Evolutionary conservation across 2,329 filamentous ascomycete species (phyloP).

Genomic region (Bipolaris gigantea): DNA sequence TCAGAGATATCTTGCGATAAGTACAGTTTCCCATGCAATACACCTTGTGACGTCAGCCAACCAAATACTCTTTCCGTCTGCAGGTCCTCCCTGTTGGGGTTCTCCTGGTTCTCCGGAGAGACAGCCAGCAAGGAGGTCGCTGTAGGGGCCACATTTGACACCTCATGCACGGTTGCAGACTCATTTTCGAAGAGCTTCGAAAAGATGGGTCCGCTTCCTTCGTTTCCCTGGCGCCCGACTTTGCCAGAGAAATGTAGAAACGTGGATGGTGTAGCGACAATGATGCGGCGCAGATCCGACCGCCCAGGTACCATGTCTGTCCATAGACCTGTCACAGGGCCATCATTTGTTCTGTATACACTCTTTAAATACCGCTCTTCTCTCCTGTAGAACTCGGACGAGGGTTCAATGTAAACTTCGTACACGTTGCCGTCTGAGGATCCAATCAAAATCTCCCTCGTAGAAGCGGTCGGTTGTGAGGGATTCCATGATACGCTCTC

Average conservation of each 20-base stretch:
- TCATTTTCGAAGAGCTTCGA: constrained; percentile 86
- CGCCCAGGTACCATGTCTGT: constrained; percentile 72
- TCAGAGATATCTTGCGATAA: constrained; percentile 62
- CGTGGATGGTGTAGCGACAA: constrained; percentile 77
- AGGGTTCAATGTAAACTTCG: constrained; percentile 91
- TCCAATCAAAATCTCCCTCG: constrained; percentile 88
- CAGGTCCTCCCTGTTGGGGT: constrained; percentile 53
- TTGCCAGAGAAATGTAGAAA: constrained; percentile 82
- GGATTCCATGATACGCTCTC: constrained; percentile 96
- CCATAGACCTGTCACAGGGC: constrained; percentile 82
- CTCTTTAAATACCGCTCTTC: constrained; percentile 90
- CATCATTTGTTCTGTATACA: constrained; percentile 80
- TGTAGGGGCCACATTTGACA: constrained; percentile 60
- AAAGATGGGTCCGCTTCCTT: constrained; percentile 84
- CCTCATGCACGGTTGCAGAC: constrained; percentile 74
- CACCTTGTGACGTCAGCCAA: constrained; percentile 85
- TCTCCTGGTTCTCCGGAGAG: constrained; percentile 70
- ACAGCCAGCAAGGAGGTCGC: constrained; percentile 70
- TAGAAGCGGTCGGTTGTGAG: constrained; percentile 87
- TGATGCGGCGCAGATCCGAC: constrained; percentile 71
- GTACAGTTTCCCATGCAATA: constrained; percentile 82
- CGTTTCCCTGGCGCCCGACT: constrained; percentile 69
- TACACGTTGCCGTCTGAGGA: constrained; percentile 94
- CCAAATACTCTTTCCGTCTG: constrained; percentile 75
- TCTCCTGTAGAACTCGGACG: constrained; percentile 90